Evolutionary conservation across 192 early-diverging fungal genomes (phyloP), one percentile per base, ranked within the genome.

Genomic region (Linnemannia zychae): DNA sequence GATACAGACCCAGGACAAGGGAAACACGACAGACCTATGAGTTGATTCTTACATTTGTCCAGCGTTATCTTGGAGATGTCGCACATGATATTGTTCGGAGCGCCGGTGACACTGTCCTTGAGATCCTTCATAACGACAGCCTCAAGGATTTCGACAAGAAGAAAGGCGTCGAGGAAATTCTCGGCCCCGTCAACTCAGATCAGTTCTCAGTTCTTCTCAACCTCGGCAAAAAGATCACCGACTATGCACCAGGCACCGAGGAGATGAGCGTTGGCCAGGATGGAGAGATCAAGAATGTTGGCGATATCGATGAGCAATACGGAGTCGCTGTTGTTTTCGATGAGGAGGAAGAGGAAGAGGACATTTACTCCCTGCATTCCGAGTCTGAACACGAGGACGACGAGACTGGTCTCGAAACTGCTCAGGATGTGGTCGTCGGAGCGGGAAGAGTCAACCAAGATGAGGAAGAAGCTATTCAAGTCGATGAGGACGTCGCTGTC

Each of bases 251-350:
- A 5, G 91, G 79, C n/a, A 87, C 87, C 3, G 92, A 90, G 6
- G 88, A 82, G 13, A 85, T 88, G 79, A 91, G 84, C 13, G 91
- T 88, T 6, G 96, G 94, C 52, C 92, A 92, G 52, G 91, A 89
- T 44, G 90, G 88, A 31, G 90, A 88, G 37, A 50, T 85, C 77
- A 85, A 79, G 69, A 87, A 76, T 12, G 90, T 82, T 9, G 94
- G 86, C 67, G 93, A 90, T 7, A 92, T 92, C 40, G 98, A 97
- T 57, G 97, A 98, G 57, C 95, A 97, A 78, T 86, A 94, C 16
- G 98, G 97, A 65, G 96, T 99, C 22, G 97, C 98, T 5, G 98
- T 99, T 20, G 95, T 97, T 1, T 98, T 99, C 88, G 98, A 97
- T 77, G 98, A 97, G 65, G 97, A 97, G 20, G 96, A 98, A 17